A percentile compares a stretch with the other conserved stretches of the same genome.
phyloP scores from a whole-genome alignment of 768 basidiomycete genomes.

The Macrolepiota dolichaula region DNA sequence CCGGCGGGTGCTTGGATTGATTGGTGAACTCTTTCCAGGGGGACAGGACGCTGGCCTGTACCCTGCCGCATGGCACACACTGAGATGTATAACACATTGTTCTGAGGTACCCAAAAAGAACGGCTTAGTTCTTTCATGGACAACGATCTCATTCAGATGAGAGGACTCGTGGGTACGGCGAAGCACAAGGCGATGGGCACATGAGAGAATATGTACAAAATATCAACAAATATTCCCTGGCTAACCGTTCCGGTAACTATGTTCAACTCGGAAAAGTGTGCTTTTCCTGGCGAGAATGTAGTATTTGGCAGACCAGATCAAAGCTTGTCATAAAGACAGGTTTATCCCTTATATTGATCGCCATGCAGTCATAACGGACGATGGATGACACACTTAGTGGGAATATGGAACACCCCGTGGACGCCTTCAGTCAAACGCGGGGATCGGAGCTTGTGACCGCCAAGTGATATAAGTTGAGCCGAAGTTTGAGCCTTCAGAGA shows the following conservation, averaged over 20 bases:
- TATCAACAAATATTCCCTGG: neutral
- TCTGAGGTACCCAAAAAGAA: neutral
- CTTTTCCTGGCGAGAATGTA: neutral
- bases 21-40: no score
- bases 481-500: neutral
- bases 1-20: no score
- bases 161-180: neutral
- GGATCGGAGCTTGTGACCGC: slow-evolving; percentile 1
- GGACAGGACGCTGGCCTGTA: no score
- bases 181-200: neutral
- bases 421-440: neutral
- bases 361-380: neutral
- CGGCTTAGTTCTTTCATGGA: neutral
- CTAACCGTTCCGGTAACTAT: neutral
- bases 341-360: neutral
- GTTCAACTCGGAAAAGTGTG: neutral
- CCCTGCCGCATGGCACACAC: no score
- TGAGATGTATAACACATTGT: neutral
- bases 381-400: neutral
- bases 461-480: slow-evolving; percentile 7
- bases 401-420: slow-evolving; percentile 1
- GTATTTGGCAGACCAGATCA: neutral
- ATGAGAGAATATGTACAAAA: neutral
- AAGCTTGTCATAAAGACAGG: neutral
- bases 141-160: neutral